Base-by-base conservation (phyloP, 2,329 filamentous ascomycete genomes). In the Hawksworthiomyces lignivorus region DNA sequence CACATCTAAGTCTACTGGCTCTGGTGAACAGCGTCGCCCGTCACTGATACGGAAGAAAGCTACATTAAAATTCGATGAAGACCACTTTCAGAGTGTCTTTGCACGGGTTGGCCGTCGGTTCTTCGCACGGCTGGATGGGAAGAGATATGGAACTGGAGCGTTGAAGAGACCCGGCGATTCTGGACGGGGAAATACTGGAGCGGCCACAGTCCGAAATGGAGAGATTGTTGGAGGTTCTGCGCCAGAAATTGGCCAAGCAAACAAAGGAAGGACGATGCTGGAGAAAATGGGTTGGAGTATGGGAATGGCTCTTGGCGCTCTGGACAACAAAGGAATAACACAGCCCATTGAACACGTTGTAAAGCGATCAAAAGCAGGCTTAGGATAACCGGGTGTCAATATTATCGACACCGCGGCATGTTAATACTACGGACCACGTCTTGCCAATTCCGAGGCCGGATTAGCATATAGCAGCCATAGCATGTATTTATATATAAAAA, bases 241-340 rank as follows among this genome's bases (percentile, higher is more conserved):
- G 2, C 85, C 88, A 10, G 89, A 95, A 59, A 72, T 98, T 24
- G 85, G 86, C 1, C 68, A 70, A 5, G 84, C 84, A 40, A 97
- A 95, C 58, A 87, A 79, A 51, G 92, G 92, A 10, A 77, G 87
- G 38, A 78, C 80, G 4, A 85, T 98, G 79, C 65, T 98, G 49
- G 87, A 94, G 65, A 97, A 92, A 64, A 97, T 97, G 92, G 92
- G 92, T 4, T 98, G 92, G 89, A 84, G 77, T 47, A 82, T 73
- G 39, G 92, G 92, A 5, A 94, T 82, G 56, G 85, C 84, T 2
- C 72, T 98, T 1, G 92, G 92, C 39, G 78, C 85, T 10, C 58
- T 69, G 1, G 80, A 94, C 49, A 95, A 94, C 60, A 86, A 92
- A 61, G 92, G 92, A 24, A 92, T 95, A 39, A 63, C 94, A 49